Evolutionary conservation across 2,329 filamentous ascomycete genomes (phyloP).

Genomic region (Pestalotiopsis sp.): DNA sequence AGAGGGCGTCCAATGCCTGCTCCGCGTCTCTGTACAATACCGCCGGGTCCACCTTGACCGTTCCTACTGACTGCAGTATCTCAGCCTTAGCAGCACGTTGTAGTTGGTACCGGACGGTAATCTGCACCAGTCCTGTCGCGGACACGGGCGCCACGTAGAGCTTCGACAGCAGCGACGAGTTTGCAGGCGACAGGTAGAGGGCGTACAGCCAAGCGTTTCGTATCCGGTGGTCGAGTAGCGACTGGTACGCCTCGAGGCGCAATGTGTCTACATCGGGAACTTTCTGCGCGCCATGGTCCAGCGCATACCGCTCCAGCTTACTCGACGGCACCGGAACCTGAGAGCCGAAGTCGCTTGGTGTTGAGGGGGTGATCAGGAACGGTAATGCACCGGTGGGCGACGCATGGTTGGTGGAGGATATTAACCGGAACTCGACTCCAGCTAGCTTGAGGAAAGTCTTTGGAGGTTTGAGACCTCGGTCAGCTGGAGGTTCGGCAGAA

Average conservation of each 20-base stretch:
- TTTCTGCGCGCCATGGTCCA: slow-evolving; percentile 44
- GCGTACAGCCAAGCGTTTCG: slow-evolving; percentile 86
- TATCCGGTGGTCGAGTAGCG: slow-evolving; percentile 75
- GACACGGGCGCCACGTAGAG: slow-evolving; percentile 72
- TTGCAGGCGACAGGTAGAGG: slow-evolving; percentile 73
- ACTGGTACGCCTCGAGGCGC: slow-evolving; percentile 72
- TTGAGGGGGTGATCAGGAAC: slow-evolving; percentile 68
- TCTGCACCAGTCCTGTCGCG: slow-evolving; percentile 60
- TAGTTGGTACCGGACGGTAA: slow-evolving; percentile 65
- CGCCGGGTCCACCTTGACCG: slow-evolving; percentile 33
- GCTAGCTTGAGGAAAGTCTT: slow-evolving; percentile 83
- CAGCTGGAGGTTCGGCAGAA: background rate
- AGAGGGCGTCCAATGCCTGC: slow-evolving; percentile 48
- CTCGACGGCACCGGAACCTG: slow-evolving; percentile 55
- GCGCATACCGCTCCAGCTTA: slow-evolving; percentile 69
- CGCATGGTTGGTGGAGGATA: slow-evolving; percentile 86
- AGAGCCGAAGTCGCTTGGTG: slow-evolving; percentile 32
- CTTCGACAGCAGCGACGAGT: slow-evolving; percentile 65
- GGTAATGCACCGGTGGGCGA: slow-evolving; percentile 87
- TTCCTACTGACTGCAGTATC: slow-evolving; percentile 60
- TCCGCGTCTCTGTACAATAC: slow-evolving; percentile 45
- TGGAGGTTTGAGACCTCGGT: background rate
- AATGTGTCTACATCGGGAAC: slow-evolving; percentile 51
- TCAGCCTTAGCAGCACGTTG: slow-evolving; percentile 72
- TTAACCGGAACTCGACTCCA: slow-evolving; percentile 64